Evolutionary conservation across 2,329 filamentous ascomycete species (phyloP).

Genomic region (Cladophialophora chaetospira): DNA sequence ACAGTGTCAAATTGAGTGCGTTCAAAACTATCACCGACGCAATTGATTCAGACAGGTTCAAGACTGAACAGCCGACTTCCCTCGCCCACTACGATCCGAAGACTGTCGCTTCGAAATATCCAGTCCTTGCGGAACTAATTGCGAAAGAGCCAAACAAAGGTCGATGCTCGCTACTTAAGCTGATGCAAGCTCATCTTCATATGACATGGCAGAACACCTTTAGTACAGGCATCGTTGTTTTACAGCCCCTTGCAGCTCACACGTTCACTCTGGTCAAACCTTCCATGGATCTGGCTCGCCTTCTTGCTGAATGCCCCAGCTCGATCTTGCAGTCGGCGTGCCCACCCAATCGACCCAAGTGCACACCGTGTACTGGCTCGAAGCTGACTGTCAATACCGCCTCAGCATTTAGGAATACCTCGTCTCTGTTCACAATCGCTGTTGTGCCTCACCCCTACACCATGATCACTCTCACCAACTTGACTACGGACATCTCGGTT

Average conservation of each 20-base stretch:
- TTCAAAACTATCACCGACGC: conserved; percentile 66
- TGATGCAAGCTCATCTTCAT: conserved; percentile 86
- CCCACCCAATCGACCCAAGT: conserved; percentile 76
- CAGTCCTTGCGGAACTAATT: conserved; percentile 65
- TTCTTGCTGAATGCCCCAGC: conserved; percentile 73
- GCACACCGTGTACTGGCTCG: conserved; percentile 70
- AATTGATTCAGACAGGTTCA: conserved; percentile 62
- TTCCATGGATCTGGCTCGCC: conserved; percentile 70
- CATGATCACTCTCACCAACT: conserved; percentile 66
- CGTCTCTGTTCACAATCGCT: conserved; percentile 75
- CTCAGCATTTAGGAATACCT: conserved; percentile 69
- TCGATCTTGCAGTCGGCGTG: conserved; percentile 75
- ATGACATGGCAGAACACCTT: conserved; percentile 81
- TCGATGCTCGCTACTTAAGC: conserved; percentile 65
- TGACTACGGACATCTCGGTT: conserved; percentile 61
- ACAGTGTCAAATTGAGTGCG: conserved; percentile 56
- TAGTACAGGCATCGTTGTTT: conserved; percentile 72
- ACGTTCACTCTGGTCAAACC: conserved; percentile 72
- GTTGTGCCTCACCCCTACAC: conserved; percentile 92
- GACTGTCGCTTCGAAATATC: conserved; percentile 67
- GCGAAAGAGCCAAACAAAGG: conserved; percentile 60
- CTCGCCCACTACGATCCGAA: conserved; percentile 76
- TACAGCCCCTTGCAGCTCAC: conserved; percentile 76
- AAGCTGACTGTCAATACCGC: conserved; percentile 69
- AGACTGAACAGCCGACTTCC: conserved; percentile 65